Conservation (phyloP, 805 yeast genomes). For the Sugiyamaella boreocaroliniensis region DNA sequence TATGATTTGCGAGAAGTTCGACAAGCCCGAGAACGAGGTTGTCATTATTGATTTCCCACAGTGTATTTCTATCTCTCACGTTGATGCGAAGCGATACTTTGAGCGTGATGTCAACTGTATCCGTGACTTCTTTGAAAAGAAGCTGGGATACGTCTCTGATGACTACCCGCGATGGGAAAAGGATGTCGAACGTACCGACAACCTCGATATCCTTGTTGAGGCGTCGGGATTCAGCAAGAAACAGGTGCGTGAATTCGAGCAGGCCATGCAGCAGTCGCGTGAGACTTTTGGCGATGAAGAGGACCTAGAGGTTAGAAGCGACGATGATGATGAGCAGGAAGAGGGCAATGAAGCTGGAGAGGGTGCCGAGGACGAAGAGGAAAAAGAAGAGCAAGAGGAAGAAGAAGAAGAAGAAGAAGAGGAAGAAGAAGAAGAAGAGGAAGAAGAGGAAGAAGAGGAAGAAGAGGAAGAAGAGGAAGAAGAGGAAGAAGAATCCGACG, state of each 20-base stretch:
- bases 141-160: constrained; percentile 67
- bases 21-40: constrained; percentile 53
- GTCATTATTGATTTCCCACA: constrained; percentile 98
- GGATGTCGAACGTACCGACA: constrained; percentile 62
- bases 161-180: constrained; percentile 78
- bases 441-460: constrained; percentile 32
- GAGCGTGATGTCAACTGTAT: constrained; percentile 91
- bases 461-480: constrained; percentile 7
- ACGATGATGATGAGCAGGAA: constrained; percentile 40
- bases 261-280: constrained; percentile 49
- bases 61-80: constrained; percentile 88
- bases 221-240: constrained; percentile 80
- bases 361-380: constrained; percentile 18
- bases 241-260: constrained; percentile 61
- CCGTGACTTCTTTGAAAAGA: constrained; percentile 70
- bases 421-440: constrained; percentile 30
- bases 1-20: constrained; percentile 56
- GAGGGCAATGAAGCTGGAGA: constrained; percentile 35
- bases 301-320: constrained; percentile 15
- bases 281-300: constrained; percentile 32
- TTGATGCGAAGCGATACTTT: constrained; percentile 81
- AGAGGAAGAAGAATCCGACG: constrained; percentile 10
- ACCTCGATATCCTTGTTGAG: constrained; percentile 76
- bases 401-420: constrained; percentile 32
- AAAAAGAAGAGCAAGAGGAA: constrained; percentile 28